Base-by-base conservation (phyloP, 1,284 basidiomycete genomes). In the Austropuccinia psidii region DNA sequence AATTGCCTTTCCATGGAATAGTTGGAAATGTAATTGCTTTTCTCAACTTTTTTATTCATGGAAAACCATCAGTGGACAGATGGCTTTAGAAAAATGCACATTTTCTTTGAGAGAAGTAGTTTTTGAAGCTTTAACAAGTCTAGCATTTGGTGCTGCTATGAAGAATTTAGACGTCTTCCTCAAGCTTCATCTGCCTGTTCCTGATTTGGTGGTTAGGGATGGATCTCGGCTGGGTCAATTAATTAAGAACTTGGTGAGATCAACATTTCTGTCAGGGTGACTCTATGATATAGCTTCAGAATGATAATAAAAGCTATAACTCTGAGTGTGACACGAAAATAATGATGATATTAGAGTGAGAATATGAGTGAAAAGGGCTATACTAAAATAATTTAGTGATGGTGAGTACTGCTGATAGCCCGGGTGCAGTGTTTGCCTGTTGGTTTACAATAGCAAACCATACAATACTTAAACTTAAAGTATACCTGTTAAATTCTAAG, bases 91-190 rank as follows among this genome's bases (percentile, higher is more conserved):
- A 61, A 0, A 33, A 61, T 61, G 58, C 27, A 31, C 58, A 37
- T 61, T 61, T 39, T 61, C 58, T 13, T 21, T 61, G 11, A 31
- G 58, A 35, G 58, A 61, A 61, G 58, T 61, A 19, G 35, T 61
- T 13, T 61, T 61, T 41, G 58, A 61, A 61, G 58, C 58, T 13
- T 61, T 61, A 27, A 61, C 58, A 24, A 61, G 58, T 37, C 41
- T 61, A 37, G 58, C 58, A n/a, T 61, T 61, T 61, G 58, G 58
- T 8, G 58, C 58, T 19, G 58, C 58, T 6, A 33, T 37, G 11
- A 61, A 61, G 27, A 61, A 61, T 37, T 31, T 61, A 8, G 58
- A 61, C 11, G 58, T 61, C 15, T 61, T 61, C 29, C 41, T 61
- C n/a, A 37, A 61, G 58, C 37, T 61, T 61, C 58, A 61, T 24